Base-by-base conservation (phyloP, 805 yeast species). In the Cyberlindnera bimundalis region DNA sequence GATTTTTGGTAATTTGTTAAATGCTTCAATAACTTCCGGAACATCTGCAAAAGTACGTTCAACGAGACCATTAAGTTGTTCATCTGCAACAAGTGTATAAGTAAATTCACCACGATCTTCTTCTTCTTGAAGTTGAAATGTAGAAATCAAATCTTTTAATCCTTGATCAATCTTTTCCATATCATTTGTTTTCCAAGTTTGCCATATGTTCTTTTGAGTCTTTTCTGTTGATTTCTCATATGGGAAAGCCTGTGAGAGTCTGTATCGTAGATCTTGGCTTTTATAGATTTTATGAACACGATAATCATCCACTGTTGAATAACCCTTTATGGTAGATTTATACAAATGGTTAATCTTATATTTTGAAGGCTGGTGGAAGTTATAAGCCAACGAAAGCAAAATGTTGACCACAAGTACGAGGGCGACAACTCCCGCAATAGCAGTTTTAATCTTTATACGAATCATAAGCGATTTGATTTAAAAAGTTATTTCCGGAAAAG, bases 21-120 rank as follows among this genome's bases (percentile, higher is more conserved):
- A 91, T 0, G 97, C 96, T 46, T 73, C 70, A 1, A 78, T 67
- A 3, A 91, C 85, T 33, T 78, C 78, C 0, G 97, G 97, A 0
- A 84, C 75, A 16, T 61, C 53, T 16, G 48, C 53, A 50, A 67
- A 73, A 43, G 67, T 55, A 37, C 59, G 55, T 34, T 58, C 57
- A 28, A 72, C 41, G 11, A 43, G 25, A 1, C 25, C 24, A 13
- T 30, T 32, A 13, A 43, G 62, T 20, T 67, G 64, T 30, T 62
- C 67, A 45, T 73, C 76, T 20, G 67, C 38, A 12, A 52, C 24
- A 8, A 52, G 29, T 1, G 37, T 24, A 27, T 50, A 43, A 3
- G 33, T 14, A 39, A 42, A 52, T 11, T 18, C 11, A 2, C 46
- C 46, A 6, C 34, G 27, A 2, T 33, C 43, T 7, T 40, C 40